Evolutionary conservation across 495 filamentous ascomycete species (phyloP).

Genomic region (Hypoxylon trugodes): DNA sequence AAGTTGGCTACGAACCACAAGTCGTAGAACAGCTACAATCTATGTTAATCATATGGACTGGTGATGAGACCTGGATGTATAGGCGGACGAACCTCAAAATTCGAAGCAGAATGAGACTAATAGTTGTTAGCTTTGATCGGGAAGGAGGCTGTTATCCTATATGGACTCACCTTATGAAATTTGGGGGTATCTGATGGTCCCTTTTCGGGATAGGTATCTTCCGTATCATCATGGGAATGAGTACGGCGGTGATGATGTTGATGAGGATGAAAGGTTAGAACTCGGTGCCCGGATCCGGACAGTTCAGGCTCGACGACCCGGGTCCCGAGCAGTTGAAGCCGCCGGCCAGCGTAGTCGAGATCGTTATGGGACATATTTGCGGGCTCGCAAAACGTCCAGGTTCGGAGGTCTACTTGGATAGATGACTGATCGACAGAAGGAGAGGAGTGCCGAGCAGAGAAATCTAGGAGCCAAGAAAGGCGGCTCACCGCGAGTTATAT

Average conservation of each 20-base stretch:
- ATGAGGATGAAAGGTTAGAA: constrained; percentile 23
- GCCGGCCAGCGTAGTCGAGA: constrained; percentile 31
- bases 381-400: background rate
- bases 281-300: constrained; percentile 17
- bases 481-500: constrained; percentile 37
- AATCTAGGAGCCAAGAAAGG: constrained; percentile 30
- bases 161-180: constrained; percentile 28
- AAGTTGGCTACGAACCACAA: constrained; percentile 75
- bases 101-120: constrained; percentile 25
- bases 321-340: constrained; percentile 32
- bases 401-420: background rate
- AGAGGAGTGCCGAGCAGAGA: background rate
- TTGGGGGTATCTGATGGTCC: constrained; percentile 12
- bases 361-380: constrained; percentile 23
- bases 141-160: background rate
- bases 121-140: constrained; percentile 10
- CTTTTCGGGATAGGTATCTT: constrained; percentile 9
- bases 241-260: constrained; percentile 15
- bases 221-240: constrained; percentile 11
- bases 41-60: constrained; percentile 25
- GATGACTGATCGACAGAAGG: constrained; percentile 13
- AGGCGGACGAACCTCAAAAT: constrained; percentile 38
- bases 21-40: constrained; percentile 71
- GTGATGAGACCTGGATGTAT: background rate
- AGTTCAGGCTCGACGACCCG: constrained; percentile 32